phyloP scores from a whole-genome alignment of 2,329 filamentous ascomycete genomes.

The Hymenoscyphus salicellus region DNA sequence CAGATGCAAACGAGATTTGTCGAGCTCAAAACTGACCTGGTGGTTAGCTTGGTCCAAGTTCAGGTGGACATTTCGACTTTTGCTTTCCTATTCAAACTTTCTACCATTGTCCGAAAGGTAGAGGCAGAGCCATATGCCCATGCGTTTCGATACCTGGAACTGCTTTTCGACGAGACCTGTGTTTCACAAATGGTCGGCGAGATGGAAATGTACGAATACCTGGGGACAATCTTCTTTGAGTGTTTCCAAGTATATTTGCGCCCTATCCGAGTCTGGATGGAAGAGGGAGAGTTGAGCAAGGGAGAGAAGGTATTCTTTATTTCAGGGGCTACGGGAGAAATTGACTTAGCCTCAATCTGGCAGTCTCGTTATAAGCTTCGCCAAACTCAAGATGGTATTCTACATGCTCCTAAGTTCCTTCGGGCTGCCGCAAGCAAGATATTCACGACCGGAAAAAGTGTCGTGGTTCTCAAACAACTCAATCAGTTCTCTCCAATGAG shows the following conservation, averaged over 20 bases:
- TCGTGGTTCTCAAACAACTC: slow-evolving; percentile 76
- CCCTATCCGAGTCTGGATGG: slow-evolving; percentile 82
- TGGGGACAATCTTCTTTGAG: slow-evolving; percentile 70
- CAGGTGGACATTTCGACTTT: slow-evolving; percentile 54
- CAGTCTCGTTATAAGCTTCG: slow-evolving; percentile 69
- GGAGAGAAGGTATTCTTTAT: slow-evolving; percentile 76
- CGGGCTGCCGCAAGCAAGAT: slow-evolving; percentile 67
- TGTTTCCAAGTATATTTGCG: slow-evolving; percentile 80
- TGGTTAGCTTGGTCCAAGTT: slow-evolving; percentile 66
- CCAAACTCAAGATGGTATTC: slow-evolving; percentile 52
- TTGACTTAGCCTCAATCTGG: slow-evolving; percentile 69
- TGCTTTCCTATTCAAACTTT: slow-evolving; percentile 58
- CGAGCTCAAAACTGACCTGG: slow-evolving; percentile 47
- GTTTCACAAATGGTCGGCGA: slow-evolving; percentile 69
- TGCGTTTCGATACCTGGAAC: slow-evolving; percentile 72
- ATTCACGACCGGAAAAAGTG: slow-evolving; percentile 84
- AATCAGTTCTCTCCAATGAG: slow-evolving; percentile 47
- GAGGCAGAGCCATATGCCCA: slow-evolving; percentile 40
- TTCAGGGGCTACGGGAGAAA: slow-evolving; percentile 52
- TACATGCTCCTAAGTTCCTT: slow-evolving; percentile 74
- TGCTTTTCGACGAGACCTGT: slow-evolving; percentile 69
- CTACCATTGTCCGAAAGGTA: slow-evolving; percentile 59
- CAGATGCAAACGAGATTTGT: slow-evolving; percentile 60
- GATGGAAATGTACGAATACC: slow-evolving; percentile 55
- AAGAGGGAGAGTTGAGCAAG: slow-evolving; percentile 65